These are phyloP conservation scores for Wickerhamiella brachini DNA, from an alignment of 805 yeast species.

Conservation along the genomic window DNA sequence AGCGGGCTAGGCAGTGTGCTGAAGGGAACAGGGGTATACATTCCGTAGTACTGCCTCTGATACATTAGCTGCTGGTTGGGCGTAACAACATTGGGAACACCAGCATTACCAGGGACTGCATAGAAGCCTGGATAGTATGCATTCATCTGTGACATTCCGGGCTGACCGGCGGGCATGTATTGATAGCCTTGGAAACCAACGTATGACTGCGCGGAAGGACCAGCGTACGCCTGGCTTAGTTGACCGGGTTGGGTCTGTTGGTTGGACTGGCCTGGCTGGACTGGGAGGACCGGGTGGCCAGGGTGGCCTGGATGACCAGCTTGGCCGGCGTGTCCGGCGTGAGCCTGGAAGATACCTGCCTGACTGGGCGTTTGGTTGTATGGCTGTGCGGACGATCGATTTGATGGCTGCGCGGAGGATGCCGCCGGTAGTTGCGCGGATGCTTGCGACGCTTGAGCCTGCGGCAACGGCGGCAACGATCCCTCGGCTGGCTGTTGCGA, in stretches of 20 bases:
- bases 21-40: not conserved
- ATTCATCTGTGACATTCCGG: not conserved
- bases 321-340: slow-evolving; percentile 5
- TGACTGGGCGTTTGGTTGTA: not conserved
- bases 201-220: not conserved
- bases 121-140: not conserved
- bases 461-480: too few species aligned
- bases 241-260: slow-evolving; percentile 1
- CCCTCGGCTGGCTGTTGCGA: too few species aligned
- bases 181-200: not conserved
- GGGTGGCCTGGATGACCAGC: too few species aligned
- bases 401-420: not conserved
- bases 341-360: not conserved
- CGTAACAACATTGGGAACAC: too few species aligned
- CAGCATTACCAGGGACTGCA: too few species aligned
- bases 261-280: too few species aligned
- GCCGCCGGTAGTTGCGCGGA: not conserved
- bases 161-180: not conserved
- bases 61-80: slow-evolving; percentile 4
- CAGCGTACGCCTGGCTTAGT: not conserved
- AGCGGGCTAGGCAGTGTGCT: not conserved
- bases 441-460: not conserved
- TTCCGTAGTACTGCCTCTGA: not conserved
- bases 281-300: too few species aligned
- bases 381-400: too few species aligned